phyloP scores from a whole-genome alignment of 768 basidiomycete species.

The Ephemerocybe angulata region DNA sequence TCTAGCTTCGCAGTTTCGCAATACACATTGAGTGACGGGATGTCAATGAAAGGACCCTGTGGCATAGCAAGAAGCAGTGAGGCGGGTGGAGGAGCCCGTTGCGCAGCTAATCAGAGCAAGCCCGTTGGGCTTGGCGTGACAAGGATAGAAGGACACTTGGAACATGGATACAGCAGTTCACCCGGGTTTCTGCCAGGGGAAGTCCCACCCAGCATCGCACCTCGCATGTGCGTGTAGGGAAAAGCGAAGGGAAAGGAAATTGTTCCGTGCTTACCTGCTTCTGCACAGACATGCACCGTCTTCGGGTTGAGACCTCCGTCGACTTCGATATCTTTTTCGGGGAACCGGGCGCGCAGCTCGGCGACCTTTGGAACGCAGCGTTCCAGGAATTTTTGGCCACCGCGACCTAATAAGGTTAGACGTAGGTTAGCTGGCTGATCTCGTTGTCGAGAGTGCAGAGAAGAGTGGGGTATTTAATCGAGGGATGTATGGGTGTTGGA shows the following conservation, averaged over 20 bases:
- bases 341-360: slow-evolving; percentile 87
- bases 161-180: too few relatives aligned
- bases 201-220: not conserved
- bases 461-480: not conserved
- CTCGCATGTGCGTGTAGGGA: not conserved
- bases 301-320: slow-evolving; percentile 96
- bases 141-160: too few relatives aligned
- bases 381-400: slow-evolving; percentile 95
- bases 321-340: slow-evolving; percentile 94
- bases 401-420: slow-evolving; percentile 53
- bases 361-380: slow-evolving; percentile 90
- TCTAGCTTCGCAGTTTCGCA: not conserved
- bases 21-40: not conserved
- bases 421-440: not conserved
- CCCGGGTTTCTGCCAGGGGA: too few relatives aligned
- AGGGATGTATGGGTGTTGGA: too few relatives aligned
- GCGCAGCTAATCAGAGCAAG: too few relatives aligned
- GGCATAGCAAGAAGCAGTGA: not conserved
- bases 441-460: not conserved
- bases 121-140: too few relatives aligned
- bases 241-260: not conserved
- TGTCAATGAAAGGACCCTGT: too few relatives aligned
- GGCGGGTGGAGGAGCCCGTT: not conserved
- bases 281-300: slow-evolving; percentile 82
- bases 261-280: slow-evolving; percentile 77